phyloP scores from a whole-genome alignment of 2,329 filamentous ascomycete genomes.

The Rugonectria rugulosa region DNA sequence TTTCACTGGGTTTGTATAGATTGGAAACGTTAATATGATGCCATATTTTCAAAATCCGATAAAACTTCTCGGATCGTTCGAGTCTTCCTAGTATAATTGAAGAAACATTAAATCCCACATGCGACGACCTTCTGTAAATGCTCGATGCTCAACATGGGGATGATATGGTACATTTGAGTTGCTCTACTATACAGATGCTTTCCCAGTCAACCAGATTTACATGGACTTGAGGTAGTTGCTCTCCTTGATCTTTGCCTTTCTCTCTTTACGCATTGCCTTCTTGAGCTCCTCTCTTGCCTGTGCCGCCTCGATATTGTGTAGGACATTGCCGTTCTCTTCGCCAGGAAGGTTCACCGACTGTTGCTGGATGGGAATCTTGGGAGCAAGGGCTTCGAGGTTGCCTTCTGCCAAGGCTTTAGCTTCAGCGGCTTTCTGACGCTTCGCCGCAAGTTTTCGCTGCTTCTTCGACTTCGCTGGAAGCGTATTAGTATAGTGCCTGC shows the following conservation, averaged over 20 bases:
- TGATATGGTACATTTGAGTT: conserved; percentile 40
- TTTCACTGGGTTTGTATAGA: conserved; percentile 20
- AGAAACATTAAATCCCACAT: too few species aligned
- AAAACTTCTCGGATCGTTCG: too few species aligned
- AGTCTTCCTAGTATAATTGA: too few species aligned
- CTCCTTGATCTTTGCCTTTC: conserved; percentile 82
- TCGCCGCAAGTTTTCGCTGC: conserved; percentile 75
- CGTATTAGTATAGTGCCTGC: conserved; percentile 23
- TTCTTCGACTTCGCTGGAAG: conserved; percentile 82
- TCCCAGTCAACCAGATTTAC: conserved; percentile 49
- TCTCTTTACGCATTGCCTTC: conserved; percentile 76
- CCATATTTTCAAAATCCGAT: too few species aligned
- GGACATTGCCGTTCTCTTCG: conserved; percentile 50
- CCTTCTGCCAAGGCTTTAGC: conserved; percentile 68
- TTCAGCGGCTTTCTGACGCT: conserved; percentile 65
- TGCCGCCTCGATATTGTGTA: conserved; percentile 56
- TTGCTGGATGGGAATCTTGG: conserved; percentile 77
- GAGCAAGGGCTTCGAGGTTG: conserved; percentile 69
- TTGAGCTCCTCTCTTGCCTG: conserved; percentile 68
- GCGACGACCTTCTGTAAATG: too few species aligned
- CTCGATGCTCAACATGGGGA: conserved; percentile 17
- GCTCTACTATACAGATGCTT: conserved; percentile 38
- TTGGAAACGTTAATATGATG: conserved; percentile 29
- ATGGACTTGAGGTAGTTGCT: conserved; percentile 85
- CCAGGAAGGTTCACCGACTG: conserved; percentile 78